Evolutionary conservation across 768 basidiomycete species (phyloP).

Genomic region (Hypholoma fasciculare): DNA sequence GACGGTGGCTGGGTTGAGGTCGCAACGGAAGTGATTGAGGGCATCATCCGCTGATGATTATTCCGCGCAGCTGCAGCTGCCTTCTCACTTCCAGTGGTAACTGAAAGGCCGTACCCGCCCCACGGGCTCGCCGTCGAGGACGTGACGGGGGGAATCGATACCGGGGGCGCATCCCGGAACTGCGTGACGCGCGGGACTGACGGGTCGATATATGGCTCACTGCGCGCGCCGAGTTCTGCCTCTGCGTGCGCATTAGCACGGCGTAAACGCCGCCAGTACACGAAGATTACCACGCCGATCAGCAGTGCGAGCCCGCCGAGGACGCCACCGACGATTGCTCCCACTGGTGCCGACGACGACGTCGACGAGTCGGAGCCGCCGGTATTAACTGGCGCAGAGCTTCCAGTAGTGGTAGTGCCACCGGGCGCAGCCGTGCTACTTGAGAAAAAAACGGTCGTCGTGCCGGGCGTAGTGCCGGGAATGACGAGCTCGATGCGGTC

Average conservation of each 20-base stretch:
- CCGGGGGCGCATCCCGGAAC: no score
- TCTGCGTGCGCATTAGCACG: not conserved
- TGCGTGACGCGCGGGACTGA: no score
- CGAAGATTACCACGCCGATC: slow-evolving; percentile 19
- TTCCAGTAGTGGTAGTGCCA: not conserved
- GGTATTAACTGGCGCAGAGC: slow-evolving; percentile 1
- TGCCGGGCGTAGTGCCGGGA: not conserved
- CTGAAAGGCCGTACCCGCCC: not conserved
- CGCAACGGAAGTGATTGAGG: slow-evolving; percentile 2
- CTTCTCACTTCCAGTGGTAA: not conserved
- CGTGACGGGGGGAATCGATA: no score
- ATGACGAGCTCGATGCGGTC: slow-evolving; percentile 26
- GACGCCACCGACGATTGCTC: slow-evolving; percentile 40
- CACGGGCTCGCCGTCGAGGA: not conserved
- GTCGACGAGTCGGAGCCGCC: not conserved
- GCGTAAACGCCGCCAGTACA: slow-evolving; percentile 13
- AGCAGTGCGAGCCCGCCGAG: slow-evolving; percentile 37
- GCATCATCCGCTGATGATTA: slow-evolving; percentile 5
- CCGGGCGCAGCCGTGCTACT: not conserved
- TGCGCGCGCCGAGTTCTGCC: no score
- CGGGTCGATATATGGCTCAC: no score
- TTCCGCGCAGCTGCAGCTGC: not conserved
- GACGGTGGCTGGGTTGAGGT: not conserved
- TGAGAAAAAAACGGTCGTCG: not conserved
- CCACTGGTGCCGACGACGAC: slow-evolving; percentile 18